A percentile compares a stretch with the other conserved stretches of the same genome.
Conservation (phyloP, 148 eudicot species). For the Diospyros lotus region DNA sequence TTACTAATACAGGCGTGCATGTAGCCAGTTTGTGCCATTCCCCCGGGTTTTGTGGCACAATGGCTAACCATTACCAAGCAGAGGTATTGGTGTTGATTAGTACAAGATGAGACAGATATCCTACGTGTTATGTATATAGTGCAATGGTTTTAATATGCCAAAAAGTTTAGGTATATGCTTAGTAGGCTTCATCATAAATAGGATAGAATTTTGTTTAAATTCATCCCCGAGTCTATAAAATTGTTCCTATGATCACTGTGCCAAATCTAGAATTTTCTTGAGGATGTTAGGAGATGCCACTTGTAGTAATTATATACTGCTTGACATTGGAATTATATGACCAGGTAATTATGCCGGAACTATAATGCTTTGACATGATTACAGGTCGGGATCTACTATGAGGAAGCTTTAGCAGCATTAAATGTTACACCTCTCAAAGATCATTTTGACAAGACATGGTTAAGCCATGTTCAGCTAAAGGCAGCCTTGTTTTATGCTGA, state of each 20-base stretch:
- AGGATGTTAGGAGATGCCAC: neutral
- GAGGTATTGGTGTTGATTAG: neutral
- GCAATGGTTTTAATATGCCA: neutral
- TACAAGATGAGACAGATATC: neutral
- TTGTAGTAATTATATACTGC: neutral
- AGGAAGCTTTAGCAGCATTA: slow-evolving; percentile 86
- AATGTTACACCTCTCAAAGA: slow-evolving; percentile 73
- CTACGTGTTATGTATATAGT: neutral
- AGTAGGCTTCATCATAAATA: neutral
- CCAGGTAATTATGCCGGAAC: neutral
- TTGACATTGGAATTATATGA: neutral
- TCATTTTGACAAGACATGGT: slow-evolving; percentile 89
- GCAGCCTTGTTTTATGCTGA: slow-evolving; percentile 88
- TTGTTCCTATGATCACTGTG: neutral
- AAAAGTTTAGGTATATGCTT: neutral
- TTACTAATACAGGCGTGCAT: neutral
- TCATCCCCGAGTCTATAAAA: too few relatives aligned
- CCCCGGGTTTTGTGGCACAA: neutral
- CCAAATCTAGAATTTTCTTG: neutral
- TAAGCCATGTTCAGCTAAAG: slow-evolving; percentile 89
- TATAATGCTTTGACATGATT: slow-evolving; percentile 2
- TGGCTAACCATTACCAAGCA: neutral
- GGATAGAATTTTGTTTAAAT: neutral
- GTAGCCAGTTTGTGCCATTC: neutral
- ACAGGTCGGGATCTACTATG: slow-evolving; percentile 87